Base-by-base conservation (phyloP, 768 basidiomycete species). In the Coprinopsis strossmayeri region DNA sequence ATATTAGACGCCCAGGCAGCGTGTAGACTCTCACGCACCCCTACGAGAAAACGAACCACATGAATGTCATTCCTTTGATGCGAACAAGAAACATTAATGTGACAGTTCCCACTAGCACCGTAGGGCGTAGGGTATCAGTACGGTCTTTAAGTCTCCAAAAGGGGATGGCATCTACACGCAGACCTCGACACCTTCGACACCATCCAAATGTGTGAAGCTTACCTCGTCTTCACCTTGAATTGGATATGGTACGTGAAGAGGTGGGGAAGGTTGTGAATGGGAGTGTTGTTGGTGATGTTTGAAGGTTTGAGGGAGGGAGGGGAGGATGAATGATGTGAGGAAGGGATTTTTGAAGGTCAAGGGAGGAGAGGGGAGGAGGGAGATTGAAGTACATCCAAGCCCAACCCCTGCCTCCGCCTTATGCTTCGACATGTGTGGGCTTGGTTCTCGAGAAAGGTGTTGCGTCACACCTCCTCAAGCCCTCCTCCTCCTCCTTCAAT, bases 241-340 rank as follows among this genome's bases (percentile, higher is more conserved):
- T n/a, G 56, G 91, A 92, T 50, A 81, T 97, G 25, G 73, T 85
- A 0, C 69, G 73, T 3, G 70, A 75, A 1, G 91, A 97, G 58
- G 61, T 95, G 2, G 65, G 60, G 1, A 68, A 78, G 3, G 90
- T 89, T 0, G 69, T 97, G 27, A 91, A 91, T 50, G 87, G 87
- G 0, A 81, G 84, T 1, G 55, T 97, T 27, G 87, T 96, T 2
- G 92, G 78, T 0, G 73, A 97, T 11, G 74, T 93, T 5, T n/a
- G n/a, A n/a, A n/a, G n/a, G n/a, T n/a, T n/a, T n/a, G n/a, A n/a
- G 34, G 11, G 32, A 2, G 15, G 20, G 20, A 9, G 35, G 34
- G 5, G 46, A 13, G 12, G 71, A 74, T 15, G 23, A 48, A 2
- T 61, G 61, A 34, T 13, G 51, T 26, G 52, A 44, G 25, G 13